Evolutionary conservation across 2,329 filamentous ascomycete genomes (phyloP).

Genomic region (Paramyrothecium roridum): DNA sequence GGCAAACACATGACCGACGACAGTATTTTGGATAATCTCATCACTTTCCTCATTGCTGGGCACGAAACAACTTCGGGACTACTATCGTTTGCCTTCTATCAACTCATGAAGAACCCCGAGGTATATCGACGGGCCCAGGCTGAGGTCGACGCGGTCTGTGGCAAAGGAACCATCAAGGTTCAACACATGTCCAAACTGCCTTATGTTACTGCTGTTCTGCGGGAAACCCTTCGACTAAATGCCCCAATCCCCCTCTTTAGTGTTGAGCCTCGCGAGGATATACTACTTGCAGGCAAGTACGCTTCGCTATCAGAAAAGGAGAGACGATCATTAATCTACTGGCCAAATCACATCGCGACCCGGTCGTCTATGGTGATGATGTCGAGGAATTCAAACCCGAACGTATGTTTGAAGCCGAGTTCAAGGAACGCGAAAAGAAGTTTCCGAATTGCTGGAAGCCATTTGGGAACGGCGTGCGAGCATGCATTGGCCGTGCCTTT

Average conservation of each 20-base stretch:
- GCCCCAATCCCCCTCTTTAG: conserved; percentile 47
- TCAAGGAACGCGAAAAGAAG: conserved; percentile 57
- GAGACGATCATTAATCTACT: too few species aligned
- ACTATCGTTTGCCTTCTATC: conserved; percentile 62
- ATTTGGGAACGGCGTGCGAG: conserved; percentile 69
- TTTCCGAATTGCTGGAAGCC: conserved; percentile 70
- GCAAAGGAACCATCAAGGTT: conserved; percentile 51
- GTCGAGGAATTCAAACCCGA: conserved; percentile 67
- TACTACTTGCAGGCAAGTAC: too few species aligned
- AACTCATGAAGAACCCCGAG: conserved; percentile 61
- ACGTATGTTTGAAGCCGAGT: conserved; percentile 67
- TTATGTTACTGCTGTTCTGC: conserved; percentile 56
- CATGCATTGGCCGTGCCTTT: conserved; percentile 70
- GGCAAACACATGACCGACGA: neutral
- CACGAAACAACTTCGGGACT: conserved; percentile 71
- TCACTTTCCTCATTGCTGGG: neutral
- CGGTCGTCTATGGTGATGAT: conserved; percentile 61
- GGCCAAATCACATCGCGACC: conserved; percentile 60
- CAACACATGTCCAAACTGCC: conserved; percentile 62
- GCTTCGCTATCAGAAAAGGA: too few species aligned
- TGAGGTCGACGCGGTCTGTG: conserved; percentile 65
- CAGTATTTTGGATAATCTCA: neutral
- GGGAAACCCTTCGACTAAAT: conserved; percentile 62
- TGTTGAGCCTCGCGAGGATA: conserved; percentile 57
- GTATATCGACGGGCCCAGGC: conserved; percentile 58